Evolutionary conservation across 768 basidiomycete species (phyloP), one percentile per base, ranked within the genome.

Genomic region (Fomitopsis pulvina): DNA sequence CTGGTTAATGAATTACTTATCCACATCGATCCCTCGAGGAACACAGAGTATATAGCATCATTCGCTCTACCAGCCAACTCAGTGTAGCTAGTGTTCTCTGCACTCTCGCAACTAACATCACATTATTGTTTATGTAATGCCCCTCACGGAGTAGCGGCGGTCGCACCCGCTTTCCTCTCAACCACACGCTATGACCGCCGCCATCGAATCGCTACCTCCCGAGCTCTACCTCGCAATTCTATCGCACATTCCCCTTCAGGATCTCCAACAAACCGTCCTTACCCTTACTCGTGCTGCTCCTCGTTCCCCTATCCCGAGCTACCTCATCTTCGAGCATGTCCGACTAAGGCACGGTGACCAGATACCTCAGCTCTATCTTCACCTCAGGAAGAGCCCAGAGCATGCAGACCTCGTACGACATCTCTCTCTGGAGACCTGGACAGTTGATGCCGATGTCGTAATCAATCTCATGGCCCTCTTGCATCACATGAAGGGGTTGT

Each of bases 381-480:
- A 80, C 49, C 68, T 92, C 12, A 71, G 77, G 27, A 65, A 64
- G 29, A 54, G 59, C 25, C 56, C 56, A 1, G 53, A 66, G 0
- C 62, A 69, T 39, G 57, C 54, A 1, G 39, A 41, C 0, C 48
- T 43, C 20, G 67, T 87, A 9, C 70, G 71, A 41, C 68, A 69
- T 6, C 66, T 87, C 45, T 69, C 68, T 12, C 60, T 86, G 28
- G 73, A 81, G 61, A 68, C 74, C 12, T 93, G 87, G 87, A 71
- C 61, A 6, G 81, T 80, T 25, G 87, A 92, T 59, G 83, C 87
- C 2, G 82, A 89, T 51, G 75, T 88, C 12, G 67, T 90, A 37
- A 73, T 84, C 58, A 87, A 87, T 60, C 59, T 90, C n/a, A 55
- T 92, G 18, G 63, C 67, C 20, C 66, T 83, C 29, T 67, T 93